A percentile compares a stretch with the other conserved stretches of the same genome.
Evolutionary conservation across 2,329 filamentous ascomycete genomes (phyloP).

Genomic region (Fusarium chaquense): DNA sequence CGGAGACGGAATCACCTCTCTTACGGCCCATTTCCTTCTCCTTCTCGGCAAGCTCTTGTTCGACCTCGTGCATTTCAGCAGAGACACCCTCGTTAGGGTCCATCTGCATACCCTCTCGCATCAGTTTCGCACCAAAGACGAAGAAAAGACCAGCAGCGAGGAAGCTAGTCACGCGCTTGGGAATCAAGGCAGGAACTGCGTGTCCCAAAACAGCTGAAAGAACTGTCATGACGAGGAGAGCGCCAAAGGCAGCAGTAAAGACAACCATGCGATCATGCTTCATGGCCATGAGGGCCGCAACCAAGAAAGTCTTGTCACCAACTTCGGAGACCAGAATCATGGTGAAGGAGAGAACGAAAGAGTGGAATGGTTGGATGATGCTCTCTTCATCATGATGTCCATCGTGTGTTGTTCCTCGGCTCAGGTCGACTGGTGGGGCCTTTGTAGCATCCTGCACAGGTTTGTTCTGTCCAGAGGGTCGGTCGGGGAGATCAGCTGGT

Average conservation of each 20-base stretch:
- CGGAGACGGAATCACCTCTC: slow-evolving; percentile 73
- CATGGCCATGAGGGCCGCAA: slow-evolving; percentile 99
- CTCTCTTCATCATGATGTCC: slow-evolving; percentile 68
- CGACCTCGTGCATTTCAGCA: slow-evolving; percentile 98
- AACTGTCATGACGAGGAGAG: slow-evolving; percentile 93
- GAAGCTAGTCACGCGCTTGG: slow-evolving; percentile 90
- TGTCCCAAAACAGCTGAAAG: slow-evolving; percentile 94
- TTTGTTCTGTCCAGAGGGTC: slow-evolving; percentile 78
- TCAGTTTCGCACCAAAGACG: slow-evolving; percentile 85
- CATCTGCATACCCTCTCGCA: slow-evolving; percentile 91
- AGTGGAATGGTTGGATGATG: slow-evolving; percentile 85
- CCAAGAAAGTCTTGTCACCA: slow-evolving; percentile 98
- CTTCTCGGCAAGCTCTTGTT: slow-evolving; percentile 92
- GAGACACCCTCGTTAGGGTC: slow-evolving; percentile 88
- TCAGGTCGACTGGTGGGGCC: slow-evolving; percentile 71
- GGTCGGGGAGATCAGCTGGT: slow-evolving; percentile 82
- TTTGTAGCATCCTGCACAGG: slow-evolving; percentile 75
- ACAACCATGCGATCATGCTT: slow-evolving; percentile 93
- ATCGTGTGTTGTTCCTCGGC: slow-evolving; percentile 48
- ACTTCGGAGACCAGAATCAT: slow-evolving; percentile 99
- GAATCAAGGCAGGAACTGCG: slow-evolving; percentile 88
- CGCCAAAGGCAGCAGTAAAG: slow-evolving; percentile 93
- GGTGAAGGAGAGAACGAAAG: slow-evolving; percentile 89
- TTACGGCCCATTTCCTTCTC: slow-evolving; percentile 79
- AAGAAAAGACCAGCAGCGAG: slow-evolving; percentile 88